Base-by-base conservation (phyloP, 1,284 basidiomycete genomes). In the Gomphus bonarii region DNA sequence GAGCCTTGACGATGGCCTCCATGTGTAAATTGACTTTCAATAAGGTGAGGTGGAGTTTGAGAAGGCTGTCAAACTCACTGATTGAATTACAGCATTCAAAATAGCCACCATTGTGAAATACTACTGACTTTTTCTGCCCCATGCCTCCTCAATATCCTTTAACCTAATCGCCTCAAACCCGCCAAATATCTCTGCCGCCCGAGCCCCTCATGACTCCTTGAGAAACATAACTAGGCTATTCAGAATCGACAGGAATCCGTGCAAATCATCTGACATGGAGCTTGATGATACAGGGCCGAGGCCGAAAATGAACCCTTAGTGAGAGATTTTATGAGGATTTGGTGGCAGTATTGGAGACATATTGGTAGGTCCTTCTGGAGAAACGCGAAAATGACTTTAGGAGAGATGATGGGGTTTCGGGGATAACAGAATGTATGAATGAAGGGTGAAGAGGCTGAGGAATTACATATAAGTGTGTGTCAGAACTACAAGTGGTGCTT, bases 111-210 rank as follows among this genome's bases (percentile, higher is more conserved):
- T 78, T 30, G 71, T 62, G 6, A 60, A 59, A 66, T 85, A 87
- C 5, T 28, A 25, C 11, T 48, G 25, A 66, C 83, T 84, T 3
- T 71, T 67, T 30, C 64, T 60, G 7, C 81, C 84, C 61, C 76
- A 71, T 18, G 67, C 67, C 20, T 68, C 62, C 31, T 76, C 76
- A 44, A 85, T 67, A 20, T 74, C 67, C 14, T 72, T 62, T 7
- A 88, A 69, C n/a, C 72, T 72, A 0, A 70, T 72, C 42, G 87
- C 64, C 60, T 84, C 78, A 54, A 86, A 69, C 2, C 81, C 81
- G 25, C 79, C 83, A 61, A 90, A 89, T 12, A 66, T 68, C 60
- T 74, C 69, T 7, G 68, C 65, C 20, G 63, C 63, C 40, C 62
- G 58, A 3, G 56, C 22, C 30, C 70, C 66, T 40, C 75, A 65